Base-by-base conservation (phyloP, 2,329 filamentous ascomycete species). In the Whalleya microplaca region DNA sequence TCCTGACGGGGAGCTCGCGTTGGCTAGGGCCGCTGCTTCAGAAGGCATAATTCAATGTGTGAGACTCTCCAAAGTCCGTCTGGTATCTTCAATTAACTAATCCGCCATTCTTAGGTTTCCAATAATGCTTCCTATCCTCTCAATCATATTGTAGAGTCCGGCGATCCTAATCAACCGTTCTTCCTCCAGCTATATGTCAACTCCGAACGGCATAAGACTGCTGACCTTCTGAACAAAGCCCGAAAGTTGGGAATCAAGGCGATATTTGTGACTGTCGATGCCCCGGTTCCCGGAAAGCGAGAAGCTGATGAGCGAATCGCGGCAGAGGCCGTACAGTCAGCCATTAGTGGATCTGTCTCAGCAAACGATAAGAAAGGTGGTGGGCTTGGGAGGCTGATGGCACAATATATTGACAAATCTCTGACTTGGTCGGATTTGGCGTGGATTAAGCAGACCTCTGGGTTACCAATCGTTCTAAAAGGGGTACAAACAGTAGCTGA, bases 141-240 rank as follows among this genome's bases (percentile, higher is more conserved):
- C 23, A 27, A 27, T 27, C 23, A 27, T 27, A 27, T 27, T 27
- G 23, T 27, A 27, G 23, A 27, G 23, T 27, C 23, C 23, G 23
- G 23, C 23, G 23, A 27, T 27, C 48, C 61, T 0, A 46, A 56
- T 2, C 62, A 75, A 54, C 74, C 74, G 16, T 80, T 82, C 69
- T 80, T 83, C 64, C 80, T 83, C 68, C 82, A 84, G 59, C 70
- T 84, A 14, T 84, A 84, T 66, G 80, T 83, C 53, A 82, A 83
- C 68, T 73, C 73, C 1, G 74, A 82, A 53, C 78, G 79, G 2
- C 58, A 72, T 27, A 82, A 82, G 55, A 80, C 81, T 4, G 73
- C 75, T 20, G 73, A 71, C 0, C 72, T 83, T 1, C 73, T 84
- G 10, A 74, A 69, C 3, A 66, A 68, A 43, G 71, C 72, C 21